Evolutionary conservation across 768 basidiomycete species (phyloP).

Genomic region (Russula virescens): DNA sequence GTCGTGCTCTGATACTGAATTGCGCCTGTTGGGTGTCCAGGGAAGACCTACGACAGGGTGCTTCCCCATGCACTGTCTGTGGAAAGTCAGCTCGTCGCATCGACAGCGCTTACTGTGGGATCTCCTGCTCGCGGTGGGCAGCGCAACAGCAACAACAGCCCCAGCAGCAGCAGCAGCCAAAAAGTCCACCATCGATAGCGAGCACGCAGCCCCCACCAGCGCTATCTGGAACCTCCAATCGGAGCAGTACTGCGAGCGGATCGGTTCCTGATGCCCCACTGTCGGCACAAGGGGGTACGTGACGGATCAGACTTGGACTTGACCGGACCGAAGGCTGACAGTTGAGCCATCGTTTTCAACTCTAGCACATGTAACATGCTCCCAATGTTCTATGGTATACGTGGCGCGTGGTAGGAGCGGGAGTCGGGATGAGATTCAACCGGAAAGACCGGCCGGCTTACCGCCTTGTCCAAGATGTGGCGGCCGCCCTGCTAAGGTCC

Average conservation of each 20-base stretch:
- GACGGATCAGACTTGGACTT: background rate
- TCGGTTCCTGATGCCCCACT: too few relatives aligned
- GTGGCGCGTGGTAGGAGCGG: background rate
- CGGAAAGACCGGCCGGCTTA: background rate
- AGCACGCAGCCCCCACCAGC: background rate
- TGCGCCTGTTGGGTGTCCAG: background rate
- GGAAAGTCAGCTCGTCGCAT: background rate
- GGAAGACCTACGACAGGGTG: background rate
- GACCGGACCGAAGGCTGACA: background rate
- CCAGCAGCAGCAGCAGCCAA: too few relatives aligned
- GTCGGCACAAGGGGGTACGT: background rate
- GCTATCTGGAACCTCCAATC: background rate
- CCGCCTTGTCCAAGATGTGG: background rate
- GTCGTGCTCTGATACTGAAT: background rate
- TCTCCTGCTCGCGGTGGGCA: slow-evolving; percentile 1
- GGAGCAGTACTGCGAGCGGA: background rate
- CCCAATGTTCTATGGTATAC: background rate
- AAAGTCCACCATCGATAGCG: background rate
- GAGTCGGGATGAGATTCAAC: background rate
- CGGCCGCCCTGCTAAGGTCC: too few relatives aligned
- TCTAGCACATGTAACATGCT: background rate
- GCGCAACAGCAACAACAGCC: background rate
- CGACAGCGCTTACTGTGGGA: slow-evolving; percentile 8
- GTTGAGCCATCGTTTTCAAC: background rate
- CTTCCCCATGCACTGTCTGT: slow-evolving; percentile 5